Percentiles rank a stretch among this genome's conserved stretches.
phyloP scores from a whole-genome alignment of 306 rosid genomes.

The Calophaca sinica region DNA sequence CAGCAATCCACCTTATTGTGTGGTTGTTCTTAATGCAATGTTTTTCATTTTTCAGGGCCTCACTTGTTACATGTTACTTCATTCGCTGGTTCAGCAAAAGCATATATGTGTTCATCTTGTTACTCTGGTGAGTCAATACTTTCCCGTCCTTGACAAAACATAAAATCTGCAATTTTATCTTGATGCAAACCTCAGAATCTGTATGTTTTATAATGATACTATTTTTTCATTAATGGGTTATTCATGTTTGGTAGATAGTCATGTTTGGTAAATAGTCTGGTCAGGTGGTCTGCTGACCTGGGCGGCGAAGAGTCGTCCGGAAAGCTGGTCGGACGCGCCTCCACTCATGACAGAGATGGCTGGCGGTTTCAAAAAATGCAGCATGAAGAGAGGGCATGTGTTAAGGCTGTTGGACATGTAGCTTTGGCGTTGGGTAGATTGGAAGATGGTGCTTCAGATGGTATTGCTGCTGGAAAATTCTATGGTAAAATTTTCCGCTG shows the following conservation, averaged over 20 bases:
- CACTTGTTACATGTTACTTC: slow-evolving; percentile 83
- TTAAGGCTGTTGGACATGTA: too few relatives aligned
- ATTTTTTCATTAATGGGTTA: background rate
- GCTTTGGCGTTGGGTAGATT: too few relatives aligned
- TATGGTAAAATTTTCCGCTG: too few relatives aligned
- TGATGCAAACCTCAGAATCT: slow-evolving; percentile 21
- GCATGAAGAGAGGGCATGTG: too few relatives aligned
- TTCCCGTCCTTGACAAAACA: background rate
- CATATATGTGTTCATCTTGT: slow-evolving; percentile 85
- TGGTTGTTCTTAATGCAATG: slow-evolving; percentile 36
- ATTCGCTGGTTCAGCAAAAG: slow-evolving; percentile 84
- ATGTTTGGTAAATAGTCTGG: too few relatives aligned
- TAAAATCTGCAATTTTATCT: slow-evolving; percentile 28
- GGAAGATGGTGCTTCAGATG: too few relatives aligned
- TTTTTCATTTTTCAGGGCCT: slow-evolving; percentile 65
- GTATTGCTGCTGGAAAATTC: too few relatives aligned
- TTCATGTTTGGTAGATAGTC: slow-evolving; percentile 6
- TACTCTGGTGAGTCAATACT: slow-evolving; percentile 72
- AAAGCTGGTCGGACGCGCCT: too few relatives aligned
- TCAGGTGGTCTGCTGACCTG: too few relatives aligned
- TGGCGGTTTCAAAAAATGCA: too few relatives aligned
- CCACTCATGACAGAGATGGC: too few relatives aligned
- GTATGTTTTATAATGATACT: slow-evolving; percentile 23
- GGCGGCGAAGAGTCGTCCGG: too few relatives aligned
- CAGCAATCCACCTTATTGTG: slow-evolving; percentile 19